Conservation (phyloP, 805 yeast genomes). For the Komagataella populi region DNA sequence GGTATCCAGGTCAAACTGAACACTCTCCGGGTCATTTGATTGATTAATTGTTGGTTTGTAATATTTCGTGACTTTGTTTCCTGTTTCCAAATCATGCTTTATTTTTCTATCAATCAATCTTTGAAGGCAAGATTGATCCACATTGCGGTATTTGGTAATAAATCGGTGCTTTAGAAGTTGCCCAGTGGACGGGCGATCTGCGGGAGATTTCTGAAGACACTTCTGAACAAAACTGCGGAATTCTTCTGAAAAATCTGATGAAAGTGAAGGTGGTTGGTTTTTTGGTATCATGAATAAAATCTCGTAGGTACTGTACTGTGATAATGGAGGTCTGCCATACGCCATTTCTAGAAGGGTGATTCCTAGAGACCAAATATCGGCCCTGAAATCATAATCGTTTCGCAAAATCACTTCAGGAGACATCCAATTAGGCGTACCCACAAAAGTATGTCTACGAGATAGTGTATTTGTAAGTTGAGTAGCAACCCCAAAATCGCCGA, state of each 20-base stretch:
- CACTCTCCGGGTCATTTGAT: not conserved
- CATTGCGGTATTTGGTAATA: constrained; percentile 24
- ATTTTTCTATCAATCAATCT: constrained; percentile 28
- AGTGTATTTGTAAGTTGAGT: constrained; percentile 52
- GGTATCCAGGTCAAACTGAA: constrained; percentile 7
- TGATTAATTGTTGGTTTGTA: constrained; percentile 20
- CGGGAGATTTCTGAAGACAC: constrained; percentile 65
- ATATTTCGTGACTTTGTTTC: constrained; percentile 12
- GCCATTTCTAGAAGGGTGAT: constrained; percentile 67
- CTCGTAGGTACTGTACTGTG: constrained; percentile 40
- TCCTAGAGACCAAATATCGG: constrained; percentile 74
- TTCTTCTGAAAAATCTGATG: constrained; percentile 17
- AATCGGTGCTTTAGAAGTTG: constrained; percentile 54
- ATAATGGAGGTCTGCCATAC: constrained; percentile 58
- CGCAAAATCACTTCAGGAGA: constrained; percentile 44
- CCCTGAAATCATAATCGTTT: constrained; percentile 50
- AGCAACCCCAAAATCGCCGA: constrained; percentile 96
- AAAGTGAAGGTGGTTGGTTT: constrained; percentile 28
- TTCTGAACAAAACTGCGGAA: constrained; percentile 55
- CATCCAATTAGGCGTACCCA: constrained; percentile 56
- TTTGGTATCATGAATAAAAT: constrained; percentile 38
- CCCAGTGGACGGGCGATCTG: constrained; percentile 49
- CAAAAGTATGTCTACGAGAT: constrained; percentile 36
- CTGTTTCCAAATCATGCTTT: constrained; percentile 24
- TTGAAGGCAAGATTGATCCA: constrained; percentile 17